Base-by-base conservation (phyloP, 106 monocot species). In the Acanthochlamys bracteata region DNA sequence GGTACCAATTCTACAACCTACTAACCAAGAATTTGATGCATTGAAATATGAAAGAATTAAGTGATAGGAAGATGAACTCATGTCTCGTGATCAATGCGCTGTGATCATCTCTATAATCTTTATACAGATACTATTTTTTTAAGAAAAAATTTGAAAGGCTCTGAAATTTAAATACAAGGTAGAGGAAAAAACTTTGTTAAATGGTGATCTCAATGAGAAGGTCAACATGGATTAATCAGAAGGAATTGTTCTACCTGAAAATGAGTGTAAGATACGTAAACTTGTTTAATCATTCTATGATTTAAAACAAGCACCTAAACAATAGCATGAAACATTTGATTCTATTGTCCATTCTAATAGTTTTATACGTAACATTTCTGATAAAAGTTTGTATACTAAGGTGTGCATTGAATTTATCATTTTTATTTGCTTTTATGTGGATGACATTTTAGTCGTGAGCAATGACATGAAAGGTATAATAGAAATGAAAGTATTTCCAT, bases 281-380 rank as follows among this genome's bases (percentile, higher is more conserved):
- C 24, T 64, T 20, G 43, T 22, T 0, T 46, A 49, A 22, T 64
- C 47, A 47, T 19, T 64, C 4, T 47, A 64, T 24, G 23, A 16
- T 42, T 24, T 64, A 2, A 49, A 64, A 64, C 64, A 64, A 64
- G 24, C 47, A 46, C 23, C 46, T 22, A 0, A 20, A 20, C 42
- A 63, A 42, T 63, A 21, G 42, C 41, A 63, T 39, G 40, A 41
- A 17, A 43, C 41, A 20, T 63, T 63, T 21, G 21, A 63, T 63
- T 6, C 33, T 42, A 42, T 12, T 20, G 21, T 63, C n/a, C 20
- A 11, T n/a, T 4, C 7, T 0, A 40, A n/a, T 63, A 42, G 62
- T n/a, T 63, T 63, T 41, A 42, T 41, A 20, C 17, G 21, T 12
- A 63, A 63, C 19, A 63, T 19, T 21, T 3, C 41, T 41, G 42